A percentile compares a stretch with the other conserved stretches of the same genome.
These are phyloP conservation scores for Chlorella vulgaris DNA, from an alignment of 139 green algal genomes.

Conservation along the genomic window DNA sequence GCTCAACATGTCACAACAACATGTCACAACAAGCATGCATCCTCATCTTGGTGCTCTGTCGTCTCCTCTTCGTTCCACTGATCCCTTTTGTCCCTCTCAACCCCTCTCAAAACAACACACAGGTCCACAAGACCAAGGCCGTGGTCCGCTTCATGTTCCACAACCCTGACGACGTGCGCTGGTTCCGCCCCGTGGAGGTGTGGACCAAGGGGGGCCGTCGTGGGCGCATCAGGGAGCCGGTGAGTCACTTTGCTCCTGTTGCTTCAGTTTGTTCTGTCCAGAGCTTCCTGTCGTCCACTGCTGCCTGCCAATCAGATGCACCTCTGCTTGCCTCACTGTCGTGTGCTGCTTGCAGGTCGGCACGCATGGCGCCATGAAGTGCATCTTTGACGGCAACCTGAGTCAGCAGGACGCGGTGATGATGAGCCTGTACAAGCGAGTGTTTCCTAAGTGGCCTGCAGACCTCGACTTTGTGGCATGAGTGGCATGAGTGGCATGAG, in stretches of 20 bases:
- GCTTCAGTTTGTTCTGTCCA: not conserved
- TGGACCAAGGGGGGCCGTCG: slow-evolving; percentile 90
- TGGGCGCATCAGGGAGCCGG: slow-evolving; percentile 91
- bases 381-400: slow-evolving; percentile 90
- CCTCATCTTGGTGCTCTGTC: no score
- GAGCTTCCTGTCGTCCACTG: no score
- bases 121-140: slow-evolving; percentile 85
- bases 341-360: slow-evolving; percentile 74
- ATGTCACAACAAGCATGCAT: no score
- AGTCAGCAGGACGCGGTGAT: slow-evolving; percentile 93
- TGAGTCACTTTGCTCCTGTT: not conserved
- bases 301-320: no score
- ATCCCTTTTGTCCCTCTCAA: no score
- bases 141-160: slow-evolving; percentile 97
- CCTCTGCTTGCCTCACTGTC: no score
- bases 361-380: slow-evolving; percentile 96
- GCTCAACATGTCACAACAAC: not conserved
- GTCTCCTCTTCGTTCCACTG: no score
- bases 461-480: slow-evolving; percentile 47
- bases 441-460: slow-evolving; percentile 90
- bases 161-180: slow-evolving; percentile 91
- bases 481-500: no score
- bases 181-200: slow-evolving; percentile 93
- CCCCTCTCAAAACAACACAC: not conserved
- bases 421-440: slow-evolving; percentile 96